Base-by-base conservation (phyloP, 306 rosid species). In the Chamaecrista fasciculata region DNA sequence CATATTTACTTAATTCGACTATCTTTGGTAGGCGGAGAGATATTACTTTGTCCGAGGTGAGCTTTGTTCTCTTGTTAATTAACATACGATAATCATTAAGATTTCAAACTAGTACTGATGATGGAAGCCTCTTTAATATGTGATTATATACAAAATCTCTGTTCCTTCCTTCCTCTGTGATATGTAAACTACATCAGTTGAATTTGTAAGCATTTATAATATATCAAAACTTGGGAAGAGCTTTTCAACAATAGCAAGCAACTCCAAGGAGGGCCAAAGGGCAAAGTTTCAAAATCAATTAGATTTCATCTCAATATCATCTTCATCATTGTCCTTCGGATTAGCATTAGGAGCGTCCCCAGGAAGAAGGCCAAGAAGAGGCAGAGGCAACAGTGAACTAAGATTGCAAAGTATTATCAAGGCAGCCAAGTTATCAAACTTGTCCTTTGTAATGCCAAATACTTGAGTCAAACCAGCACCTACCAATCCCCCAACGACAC, bases 401-500 rank as follows among this genome's bases (percentile, higher is more conserved):
- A 94, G 86, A 78, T 94, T 91, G 86, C 96, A 94, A 19, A 94
- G 76, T 77, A 91, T 88, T 80, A 94, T 87, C 81, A 94, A 63
- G 60, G 77, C 10, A 33, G 89, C 82, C 73, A 94, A 81, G 87
- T 90, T 90, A 67, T 88, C 95, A 78, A 91, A 94, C 25, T 47
- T 87, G 79, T 94, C 99, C 78, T 78, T 94, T 14, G 96, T 94
- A 67, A 94, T 76, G 50, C 99, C 99, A 69, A 94, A 86, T 50
- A 91, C 37, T 69, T 87, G 89, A 48, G 96, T 94, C 78, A 94
- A 80, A 63, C 95, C 96, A 48, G 99, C 99, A 42, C 99, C 99
- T 28, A 94, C 74, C 77, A 91, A 79, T 21, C 97, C 99, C 77
- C 99, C 99, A 70, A 94, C 71, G 73, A 94, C 95, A 31, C 95